A percentile compares a stretch with the other conserved stretches of the same genome.
Evolutionary conservation across 2,329 filamentous ascomycete genomes (phyloP).

Genomic region (Septoria petroselini): DNA sequence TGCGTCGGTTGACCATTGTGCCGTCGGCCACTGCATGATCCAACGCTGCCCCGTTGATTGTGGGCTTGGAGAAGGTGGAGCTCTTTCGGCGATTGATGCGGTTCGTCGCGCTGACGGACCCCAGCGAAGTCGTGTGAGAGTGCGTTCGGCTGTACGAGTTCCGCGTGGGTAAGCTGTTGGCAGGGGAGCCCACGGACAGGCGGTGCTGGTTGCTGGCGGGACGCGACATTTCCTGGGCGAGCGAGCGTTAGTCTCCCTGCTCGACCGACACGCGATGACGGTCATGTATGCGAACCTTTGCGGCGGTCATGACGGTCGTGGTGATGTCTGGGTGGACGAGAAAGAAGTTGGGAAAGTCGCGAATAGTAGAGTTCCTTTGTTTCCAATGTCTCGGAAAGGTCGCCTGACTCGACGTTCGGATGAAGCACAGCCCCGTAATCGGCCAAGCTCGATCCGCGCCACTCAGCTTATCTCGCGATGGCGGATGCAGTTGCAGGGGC

Average conservation of each 20-base stretch:
- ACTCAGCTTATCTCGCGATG: conserved; percentile 1
- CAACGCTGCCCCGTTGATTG: conserved; percentile 68
- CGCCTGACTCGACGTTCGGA: conserved; percentile 10
- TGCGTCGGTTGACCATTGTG: conserved; percentile 61
- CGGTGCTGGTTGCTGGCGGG: conserved; percentile 38
- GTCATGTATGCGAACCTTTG: conserved; percentile 18
- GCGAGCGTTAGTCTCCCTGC: conserved; percentile 16
- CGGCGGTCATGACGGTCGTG: conserved; percentile 16
- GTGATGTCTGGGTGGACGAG: conserved; percentile 1
- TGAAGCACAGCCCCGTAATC: conserved; percentile 5
- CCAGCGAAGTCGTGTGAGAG: conserved; percentile 75
- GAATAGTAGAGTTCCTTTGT: conserved; percentile 10
- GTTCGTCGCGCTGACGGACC: conserved; percentile 74
- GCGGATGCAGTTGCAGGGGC: not conserved
- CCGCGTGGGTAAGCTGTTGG: conserved; percentile 60
- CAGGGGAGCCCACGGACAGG: conserved; percentile 52
- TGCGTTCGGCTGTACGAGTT: conserved; percentile 70
- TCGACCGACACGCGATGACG: conserved; percentile 8
- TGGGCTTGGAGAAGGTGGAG: conserved; percentile 75
- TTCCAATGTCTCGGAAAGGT: conserved; percentile 14
- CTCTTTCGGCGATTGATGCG: conserved; percentile 92
- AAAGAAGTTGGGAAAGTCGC: not conserved
- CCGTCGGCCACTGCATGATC: conserved; percentile 60
- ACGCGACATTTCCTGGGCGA: conserved; percentile 41
- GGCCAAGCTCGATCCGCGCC: conserved; percentile 1